A percentile compares a stretch with the other conserved stretches of the same genome.
These are phyloP conservation scores for Hippophae rhamnoides DNA, from an alignment of 306 rosid genomes.

Conservation along the genomic window DNA sequence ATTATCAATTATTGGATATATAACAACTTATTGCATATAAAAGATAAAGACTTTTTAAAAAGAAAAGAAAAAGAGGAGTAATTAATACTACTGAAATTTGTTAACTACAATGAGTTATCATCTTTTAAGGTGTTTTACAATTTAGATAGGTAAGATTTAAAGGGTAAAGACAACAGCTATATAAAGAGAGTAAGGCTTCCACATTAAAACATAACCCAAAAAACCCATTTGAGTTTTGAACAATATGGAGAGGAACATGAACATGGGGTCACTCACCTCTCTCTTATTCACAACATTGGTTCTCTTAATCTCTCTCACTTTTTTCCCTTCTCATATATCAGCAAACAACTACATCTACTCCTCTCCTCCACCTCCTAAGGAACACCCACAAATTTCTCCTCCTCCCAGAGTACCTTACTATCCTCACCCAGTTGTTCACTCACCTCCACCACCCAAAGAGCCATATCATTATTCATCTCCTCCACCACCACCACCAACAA, in stretches of 20 bases:
- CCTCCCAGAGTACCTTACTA: too few species aligned
- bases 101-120: not conserved
- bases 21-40: too few species aligned
- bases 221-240: constrained; percentile 3
- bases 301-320: constrained; percentile 35
- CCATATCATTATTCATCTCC: not conserved
- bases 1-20: too few species aligned
- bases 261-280: constrained; percentile 55
- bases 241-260: constrained; percentile 28
- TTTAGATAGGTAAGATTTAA: constrained; percentile 5
- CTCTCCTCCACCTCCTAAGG: constrained; percentile 10
- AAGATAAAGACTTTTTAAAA: not conserved
- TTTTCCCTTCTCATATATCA: constrained; percentile 25
- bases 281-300: constrained; percentile 30
- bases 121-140: constrained; percentile 7
- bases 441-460: constrained; percentile 17
- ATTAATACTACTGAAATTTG: too few species aligned
- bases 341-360: constrained; percentile 44
- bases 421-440: too few species aligned
- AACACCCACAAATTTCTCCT: not conserved
- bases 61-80: too few species aligned
- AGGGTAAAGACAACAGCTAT: constrained; percentile 44
- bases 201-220: constrained; percentile 15
- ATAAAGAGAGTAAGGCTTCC: constrained; percentile 21
- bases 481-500: too few species aligned